Percentiles rank a stretch among this genome's conserved stretches.
Conservation (phyloP, 768 basidiomycete genomes). For the Leccinum longicurvipes region DNA sequence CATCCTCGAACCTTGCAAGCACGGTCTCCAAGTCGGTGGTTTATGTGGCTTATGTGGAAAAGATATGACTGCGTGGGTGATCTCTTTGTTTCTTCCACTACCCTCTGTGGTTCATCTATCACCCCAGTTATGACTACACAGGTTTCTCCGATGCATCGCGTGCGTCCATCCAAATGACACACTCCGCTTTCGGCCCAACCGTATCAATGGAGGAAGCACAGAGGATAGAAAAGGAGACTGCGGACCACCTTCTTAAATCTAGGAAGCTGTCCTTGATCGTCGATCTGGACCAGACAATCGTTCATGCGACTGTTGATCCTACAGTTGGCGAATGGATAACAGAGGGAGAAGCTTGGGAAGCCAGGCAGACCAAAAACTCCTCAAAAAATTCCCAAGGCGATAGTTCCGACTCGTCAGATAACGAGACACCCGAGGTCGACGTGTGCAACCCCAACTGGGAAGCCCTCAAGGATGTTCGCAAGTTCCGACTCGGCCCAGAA, state of each 20-base stretch:
- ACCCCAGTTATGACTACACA: slow-evolving; percentile 71
- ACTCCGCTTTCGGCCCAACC: slow-evolving; percentile 86
- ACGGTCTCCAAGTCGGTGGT: slow-evolving; percentile 89
- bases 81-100: slow-evolving; percentile 3
- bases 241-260: slow-evolving; percentile 68
- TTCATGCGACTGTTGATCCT: slow-evolving; percentile 97
- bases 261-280: slow-evolving; percentile 92
- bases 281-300: slow-evolving; percentile 98
- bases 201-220: slow-evolving; percentile 92
- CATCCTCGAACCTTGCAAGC: slow-evolving; percentile 91
- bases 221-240: slow-evolving; percentile 80
- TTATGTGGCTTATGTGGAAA: slow-evolving; percentile 93
- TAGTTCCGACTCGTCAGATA: slow-evolving; percentile 36
- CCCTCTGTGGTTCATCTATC: slow-evolving; percentile 12
- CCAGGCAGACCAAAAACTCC: slow-evolving; percentile 45
- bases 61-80: slow-evolving; percentile 83
- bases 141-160: slow-evolving; percentile 84
- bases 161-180: slow-evolving; percentile 91
- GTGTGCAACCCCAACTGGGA: slow-evolving; percentile 91
- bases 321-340: slow-evolving; percentile 97
- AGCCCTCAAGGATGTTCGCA: slow-evolving; percentile 85
- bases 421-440: slow-evolving; percentile 44
- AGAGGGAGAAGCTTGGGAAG: slow-evolving; percentile 81
- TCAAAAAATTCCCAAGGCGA: slow-evolving; percentile 31
- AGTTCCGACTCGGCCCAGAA: slow-evolving; percentile 86